phyloP scores from a whole-genome alignment of 495 filamentous ascomycete genomes.

The Paragyromitra xinjiangensis region DNA sequence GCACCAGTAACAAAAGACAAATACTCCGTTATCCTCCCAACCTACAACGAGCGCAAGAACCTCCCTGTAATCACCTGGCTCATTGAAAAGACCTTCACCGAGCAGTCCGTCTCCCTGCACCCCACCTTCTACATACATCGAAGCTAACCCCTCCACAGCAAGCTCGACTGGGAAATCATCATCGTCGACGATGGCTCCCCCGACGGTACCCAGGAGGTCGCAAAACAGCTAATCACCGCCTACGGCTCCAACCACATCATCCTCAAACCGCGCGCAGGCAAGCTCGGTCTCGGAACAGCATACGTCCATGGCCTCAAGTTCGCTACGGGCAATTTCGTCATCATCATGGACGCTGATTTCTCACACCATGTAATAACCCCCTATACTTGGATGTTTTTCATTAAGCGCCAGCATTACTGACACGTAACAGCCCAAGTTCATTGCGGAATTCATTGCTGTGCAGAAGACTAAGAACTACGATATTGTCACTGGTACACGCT shows the following conservation, averaged over 20 bases:
- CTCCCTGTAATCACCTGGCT: conserved; percentile 95
- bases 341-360: conserved; percentile 99
- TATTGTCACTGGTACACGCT: conserved; percentile 95
- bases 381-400: background rate
- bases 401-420: conserved; percentile 17
- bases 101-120: conserved; percentile 66
- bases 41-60: conserved; percentile 97
- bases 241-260: conserved; percentile 79
- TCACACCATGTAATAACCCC: conserved; percentile 75
- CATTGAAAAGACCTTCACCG: conserved; percentile 85
- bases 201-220: conserved; percentile 90
- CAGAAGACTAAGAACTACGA: conserved; percentile 73
- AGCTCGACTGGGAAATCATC: conserved; percentile 96
- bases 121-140: background rate
- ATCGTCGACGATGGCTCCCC: conserved; percentile 96
- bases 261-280: conserved; percentile 86
- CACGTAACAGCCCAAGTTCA: conserved; percentile 53
- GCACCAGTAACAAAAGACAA: conserved; percentile 69
- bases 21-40: conserved; percentile 96
- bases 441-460: conserved; percentile 56
- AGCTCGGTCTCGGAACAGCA: conserved; percentile 94
- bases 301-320: conserved; percentile 95
- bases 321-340: conserved; percentile 87
- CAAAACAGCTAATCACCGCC: conserved; percentile 83
- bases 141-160: conserved; percentile 63